These are phyloP conservation scores for Lophiostoma macrostomum DNA, from an alignment of 495 filamentous ascomycete species.

Conservation along the genomic window DNA sequence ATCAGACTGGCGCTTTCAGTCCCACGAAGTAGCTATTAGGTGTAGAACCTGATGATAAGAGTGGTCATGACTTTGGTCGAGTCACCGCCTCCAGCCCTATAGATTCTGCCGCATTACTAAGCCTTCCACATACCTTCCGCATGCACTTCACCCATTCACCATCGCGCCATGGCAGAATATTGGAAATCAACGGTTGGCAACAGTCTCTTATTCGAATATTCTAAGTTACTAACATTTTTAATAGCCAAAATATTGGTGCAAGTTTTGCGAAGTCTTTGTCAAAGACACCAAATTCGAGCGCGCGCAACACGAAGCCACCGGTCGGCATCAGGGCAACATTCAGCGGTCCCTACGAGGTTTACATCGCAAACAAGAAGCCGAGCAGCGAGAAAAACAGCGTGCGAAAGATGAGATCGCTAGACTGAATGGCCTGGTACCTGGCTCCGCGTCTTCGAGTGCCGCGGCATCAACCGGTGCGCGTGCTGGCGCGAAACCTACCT, in stretches of 20 bases:
- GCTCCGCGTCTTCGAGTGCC: constrained; percentile 29
- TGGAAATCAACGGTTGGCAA: constrained; percentile 85
- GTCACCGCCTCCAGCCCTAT: neutral
- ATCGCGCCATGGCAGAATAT: constrained; percentile 78
- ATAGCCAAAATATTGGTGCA: constrained; percentile 92
- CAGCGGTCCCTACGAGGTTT: constrained; percentile 89
- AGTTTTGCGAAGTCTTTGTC: constrained; percentile 89
- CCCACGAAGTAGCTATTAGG: too few relatives aligned
- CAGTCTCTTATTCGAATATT: neutral
- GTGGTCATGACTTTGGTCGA: too few relatives aligned
- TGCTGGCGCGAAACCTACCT: constrained; percentile 13
- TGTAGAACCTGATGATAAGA: too few relatives aligned
- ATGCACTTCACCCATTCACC: neutral
- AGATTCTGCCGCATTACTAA: neutral
- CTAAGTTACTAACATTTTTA: neutral
- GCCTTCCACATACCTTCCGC: neutral
- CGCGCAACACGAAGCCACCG: constrained; percentile 85
- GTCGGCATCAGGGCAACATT: constrained; percentile 80
- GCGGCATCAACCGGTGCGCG: constrained; percentile 17
- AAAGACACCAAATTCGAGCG: constrained; percentile 88
- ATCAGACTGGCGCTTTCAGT: too few relatives aligned
- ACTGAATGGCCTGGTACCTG: constrained; percentile 70
- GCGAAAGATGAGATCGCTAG: constrained; percentile 85
- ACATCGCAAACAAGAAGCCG: constrained; percentile 73
- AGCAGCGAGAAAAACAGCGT: constrained; percentile 71